Base-by-base conservation (phyloP, 1,284 basidiomycete genomes). In the Xanthoconium separans region DNA sequence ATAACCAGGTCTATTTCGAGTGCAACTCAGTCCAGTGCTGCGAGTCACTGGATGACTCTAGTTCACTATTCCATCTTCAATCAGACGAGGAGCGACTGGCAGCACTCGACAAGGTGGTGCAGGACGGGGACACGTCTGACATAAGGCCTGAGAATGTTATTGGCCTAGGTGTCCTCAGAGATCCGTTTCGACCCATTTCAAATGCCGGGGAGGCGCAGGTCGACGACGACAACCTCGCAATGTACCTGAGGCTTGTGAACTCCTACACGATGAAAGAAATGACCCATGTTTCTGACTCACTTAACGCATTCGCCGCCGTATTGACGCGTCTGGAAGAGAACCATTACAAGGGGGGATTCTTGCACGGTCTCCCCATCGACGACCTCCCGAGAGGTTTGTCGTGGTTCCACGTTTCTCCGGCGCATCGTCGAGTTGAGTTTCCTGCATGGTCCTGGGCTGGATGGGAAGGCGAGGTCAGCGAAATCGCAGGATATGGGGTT, bases 1-100 rank as follows among this genome's bases (percentile, higher is more conserved):
- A 57, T 8, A 55, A 62, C 20, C 53, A 65, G 20, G 53, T 64
- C 20, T 58, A 65, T 31, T 64, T 61, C 16, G 58, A 63, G 34
- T 63, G 55, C 31, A 53, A 61, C 22, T 34, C 53, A 6, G n/a
- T 50, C 1, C 61, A 59, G 36, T 59, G 52, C 24, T 61, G 51
- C 20, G 51, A 63, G 4, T 61, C 58, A 18, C 6, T 58, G 2
- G 48, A 61, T 6, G 54, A 65, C 18, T 49, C 51, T 2, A n/a
- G 11, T n/a, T 64, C 60, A 7, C 49, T 40, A 16, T 54, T 65
- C 40, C 51, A 53, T 44, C 37, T 55, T 39, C 18, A 27, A 24
- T 55, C 56, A 0, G 53, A 63, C 18, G 30, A 37, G 13, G 3
- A 55, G 22, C 49, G 49, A 6, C 15, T 1, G 22, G 34, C 2